Evolutionary conservation across 768 basidiomycete species (phyloP).

Genomic region (Leccinum longicurvipes): DNA sequence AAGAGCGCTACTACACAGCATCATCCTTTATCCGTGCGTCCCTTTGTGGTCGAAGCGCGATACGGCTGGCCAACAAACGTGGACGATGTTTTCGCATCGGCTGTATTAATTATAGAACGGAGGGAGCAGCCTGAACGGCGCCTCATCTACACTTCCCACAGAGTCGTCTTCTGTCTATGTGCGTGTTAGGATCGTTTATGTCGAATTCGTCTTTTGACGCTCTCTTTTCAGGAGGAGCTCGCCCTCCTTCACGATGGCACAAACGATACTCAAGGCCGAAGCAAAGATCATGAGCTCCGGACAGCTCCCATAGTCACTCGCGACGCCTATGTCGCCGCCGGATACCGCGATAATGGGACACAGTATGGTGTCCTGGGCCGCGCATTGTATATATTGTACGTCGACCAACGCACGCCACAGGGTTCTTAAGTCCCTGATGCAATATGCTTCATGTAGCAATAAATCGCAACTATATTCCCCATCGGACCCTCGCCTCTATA

Average conservation of each 20-base stretch:
- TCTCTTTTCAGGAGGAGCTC: slow-evolving; percentile 27
- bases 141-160: background rate
- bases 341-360: slow-evolving; percentile 31
- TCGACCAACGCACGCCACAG: background rate
- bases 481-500: slow-evolving; percentile 53
- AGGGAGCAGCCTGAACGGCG: slow-evolving; percentile 1
- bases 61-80: background rate
- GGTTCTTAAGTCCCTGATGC: background rate
- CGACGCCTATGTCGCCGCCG: slow-evolving; percentile 41
- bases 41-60: background rate
- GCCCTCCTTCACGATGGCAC: slow-evolving; percentile 28
- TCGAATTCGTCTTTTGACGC: background rate
- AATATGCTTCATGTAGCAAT: slow-evolving; percentile 26
- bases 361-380: slow-evolving; percentile 68
- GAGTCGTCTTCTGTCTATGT: slow-evolving; percentile 23
- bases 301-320: slow-evolving; percentile 54
- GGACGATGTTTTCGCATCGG: background rate
- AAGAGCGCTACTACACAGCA: slow-evolving; percentile 1
- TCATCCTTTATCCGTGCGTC: slow-evolving; percentile 8
- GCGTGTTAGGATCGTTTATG: slow-evolving; percentile 6
- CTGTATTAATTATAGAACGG: slow-evolving; percentile 7
- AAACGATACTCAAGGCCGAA: slow-evolving; percentile 19
- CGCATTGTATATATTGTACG: slow-evolving; percentile 44
- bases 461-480: slow-evolving; percentile 30
- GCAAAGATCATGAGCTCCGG: slow-evolving; percentile 30